These are phyloP conservation scores for Xylariaceae sp. DNA, from an alignment of 2,329 filamentous ascomycete genomes.

Conservation along the genomic window DNA sequence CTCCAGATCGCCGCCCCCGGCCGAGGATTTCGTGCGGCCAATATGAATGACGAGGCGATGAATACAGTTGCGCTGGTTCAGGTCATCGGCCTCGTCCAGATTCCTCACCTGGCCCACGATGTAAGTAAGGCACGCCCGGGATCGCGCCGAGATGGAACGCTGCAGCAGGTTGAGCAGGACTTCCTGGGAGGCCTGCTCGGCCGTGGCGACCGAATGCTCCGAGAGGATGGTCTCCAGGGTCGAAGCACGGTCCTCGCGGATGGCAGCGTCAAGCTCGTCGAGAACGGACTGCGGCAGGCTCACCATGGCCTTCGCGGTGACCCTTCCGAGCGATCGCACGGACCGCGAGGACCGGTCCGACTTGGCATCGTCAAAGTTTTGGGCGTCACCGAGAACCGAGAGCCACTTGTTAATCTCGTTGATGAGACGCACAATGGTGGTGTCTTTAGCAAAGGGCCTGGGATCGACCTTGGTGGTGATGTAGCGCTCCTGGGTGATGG, in stretches of 20 bases:
- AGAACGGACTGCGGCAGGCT: conserved; percentile 62
- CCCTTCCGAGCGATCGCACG: conserved; percentile 64
- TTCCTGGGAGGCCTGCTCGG: conserved; percentile 50
- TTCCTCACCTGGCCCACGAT: conserved; percentile 62
- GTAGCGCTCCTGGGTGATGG: conserved; percentile 75
- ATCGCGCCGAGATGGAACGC: conserved; percentile 63
- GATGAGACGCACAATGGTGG: conserved; percentile 39
- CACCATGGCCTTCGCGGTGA: conserved; percentile 66
- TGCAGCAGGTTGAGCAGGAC: conserved; percentile 76
- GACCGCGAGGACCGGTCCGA: conserved; percentile 68
- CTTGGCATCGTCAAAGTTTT: conserved; percentile 65
- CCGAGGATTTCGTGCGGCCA: conserved; percentile 58
- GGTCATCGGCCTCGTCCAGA: conserved; percentile 81
- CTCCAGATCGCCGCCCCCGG: conserved; percentile 39
- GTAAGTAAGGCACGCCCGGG: conserved; percentile 61
- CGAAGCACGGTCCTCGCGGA: conserved; percentile 58
- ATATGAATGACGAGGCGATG: conserved; percentile 90
- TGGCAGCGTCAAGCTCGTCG: conserved; percentile 64
- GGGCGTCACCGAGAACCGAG: conserved; percentile 69
- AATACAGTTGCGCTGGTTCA: conserved; percentile 89
- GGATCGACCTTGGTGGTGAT: conserved; percentile 86
- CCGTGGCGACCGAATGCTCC: conserved; percentile 47
- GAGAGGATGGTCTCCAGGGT: conserved; percentile 49
- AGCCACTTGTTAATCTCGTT: conserved; percentile 83
- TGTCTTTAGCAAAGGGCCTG: conserved; percentile 75